Percentiles rank a stretch among this genome's conserved stretches.
Evolutionary conservation across 352 stramenopile species (phyloP).

Genomic region (Phytopythium oedochilum): DNA sequence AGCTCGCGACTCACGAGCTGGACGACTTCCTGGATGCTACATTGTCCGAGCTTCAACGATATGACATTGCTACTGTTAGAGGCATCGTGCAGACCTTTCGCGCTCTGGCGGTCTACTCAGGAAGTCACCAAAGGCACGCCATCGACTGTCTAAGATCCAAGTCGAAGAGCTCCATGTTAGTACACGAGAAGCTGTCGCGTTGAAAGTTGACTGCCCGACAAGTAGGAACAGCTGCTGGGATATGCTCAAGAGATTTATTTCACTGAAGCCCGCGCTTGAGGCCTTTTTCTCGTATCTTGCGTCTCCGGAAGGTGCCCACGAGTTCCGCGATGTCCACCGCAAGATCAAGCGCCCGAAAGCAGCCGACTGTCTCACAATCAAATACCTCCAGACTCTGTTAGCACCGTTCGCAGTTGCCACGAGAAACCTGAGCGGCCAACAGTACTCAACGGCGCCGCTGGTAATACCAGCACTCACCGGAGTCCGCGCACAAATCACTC

Average conservation of each 20-base stretch:
- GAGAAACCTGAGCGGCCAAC: not conserved
- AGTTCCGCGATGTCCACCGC: slow-evolving; percentile 5
- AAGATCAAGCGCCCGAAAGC: slow-evolving; percentile 1
- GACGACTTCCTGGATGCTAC: not conserved
- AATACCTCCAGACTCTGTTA: slow-evolving; percentile 3
- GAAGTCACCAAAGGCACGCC: not conserved
- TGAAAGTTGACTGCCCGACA: slow-evolving; percentile 1
- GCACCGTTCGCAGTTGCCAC: slow-evolving; percentile 1
- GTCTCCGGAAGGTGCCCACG: not conserved
- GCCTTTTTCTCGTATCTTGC: slow-evolving; percentile 4
- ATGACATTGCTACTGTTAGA: not conserved
- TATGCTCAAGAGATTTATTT: slow-evolving; percentile 8
- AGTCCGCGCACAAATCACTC: slow-evolving; percentile 2
- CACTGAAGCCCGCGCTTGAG: not conserved
- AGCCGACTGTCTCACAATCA: slow-evolving; percentile 6
- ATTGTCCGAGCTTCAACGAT: not conserved
- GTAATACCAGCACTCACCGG: slow-evolving; percentile 1
- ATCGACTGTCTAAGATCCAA: not conserved
- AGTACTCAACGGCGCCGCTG: slow-evolving; percentile 8
- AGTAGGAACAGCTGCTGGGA: slow-evolving; percentile 11
- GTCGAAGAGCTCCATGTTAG: not conserved
- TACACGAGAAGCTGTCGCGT: not conserved
- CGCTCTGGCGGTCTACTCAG: not conserved
- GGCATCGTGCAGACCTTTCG: not conserved
- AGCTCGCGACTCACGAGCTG: not conserved